A percentile compares a stretch with the other conserved stretches of the same genome.
Evolutionary conservation across 495 filamentous ascomycete species (phyloP).

Genomic region (Podospora appendiculata): DNA sequence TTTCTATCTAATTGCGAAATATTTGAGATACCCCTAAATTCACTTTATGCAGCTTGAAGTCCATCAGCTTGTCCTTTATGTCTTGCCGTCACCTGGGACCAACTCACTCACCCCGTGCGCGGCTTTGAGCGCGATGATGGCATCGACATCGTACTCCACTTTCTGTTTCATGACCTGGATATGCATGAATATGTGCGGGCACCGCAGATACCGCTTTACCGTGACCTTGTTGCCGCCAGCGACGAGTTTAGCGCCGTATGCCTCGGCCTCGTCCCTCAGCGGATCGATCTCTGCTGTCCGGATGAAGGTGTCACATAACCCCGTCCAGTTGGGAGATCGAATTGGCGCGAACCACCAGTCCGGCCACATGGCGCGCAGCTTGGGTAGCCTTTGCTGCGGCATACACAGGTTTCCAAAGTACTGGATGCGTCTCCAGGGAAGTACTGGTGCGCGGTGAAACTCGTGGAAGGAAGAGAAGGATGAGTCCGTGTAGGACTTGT

Average conservation of each 20-base stretch:
- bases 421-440: conserved; percentile 41
- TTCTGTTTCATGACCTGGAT: conserved; percentile 24
- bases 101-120: conserved; percentile 18
- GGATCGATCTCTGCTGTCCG: conserved; percentile 43
- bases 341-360: conserved; percentile 33
- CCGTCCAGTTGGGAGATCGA: conserved; percentile 31
- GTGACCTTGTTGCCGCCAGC: conserved; percentile 39
- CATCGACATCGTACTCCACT: conserved; percentile 26
- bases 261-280: conserved; percentile 45
- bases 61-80: no score
- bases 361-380: conserved; percentile 19
- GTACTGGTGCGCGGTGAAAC: conserved; percentile 34
- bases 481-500: conserved; percentile 33
- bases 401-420: conserved; percentile 34
- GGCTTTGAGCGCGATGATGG: conserved; percentile 20
- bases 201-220: conserved; percentile 36
- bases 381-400: conserved; percentile 11
- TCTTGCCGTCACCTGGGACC: no score
- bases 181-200: conserved; percentile 45
- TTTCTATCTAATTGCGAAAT: no score
- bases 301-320: conserved; percentile 38
- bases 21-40: no score
- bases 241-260: conserved; percentile 39
- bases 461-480: conserved; percentile 38
- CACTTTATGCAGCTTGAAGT: no score